Base-by-base conservation (phyloP, 2,329 filamentous ascomycete genomes). In the Cladophialophora psammophila region DNA sequence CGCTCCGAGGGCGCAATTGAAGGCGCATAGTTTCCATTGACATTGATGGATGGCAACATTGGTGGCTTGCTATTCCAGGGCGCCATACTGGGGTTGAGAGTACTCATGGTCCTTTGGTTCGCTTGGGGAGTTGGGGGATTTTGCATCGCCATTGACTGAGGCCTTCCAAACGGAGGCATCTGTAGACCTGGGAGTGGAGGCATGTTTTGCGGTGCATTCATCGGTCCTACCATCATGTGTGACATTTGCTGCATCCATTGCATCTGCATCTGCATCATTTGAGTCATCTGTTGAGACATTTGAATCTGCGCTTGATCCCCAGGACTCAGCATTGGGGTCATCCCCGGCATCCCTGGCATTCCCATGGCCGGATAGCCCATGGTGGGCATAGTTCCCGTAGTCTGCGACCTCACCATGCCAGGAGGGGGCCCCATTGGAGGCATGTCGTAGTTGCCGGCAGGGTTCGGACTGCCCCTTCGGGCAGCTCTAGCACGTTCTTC, bases 1-100 rank as follows among this genome's bases (percentile, higher is more conserved):
- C 95, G 90, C 81, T 98, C 95, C 5, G 93, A 97, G 0, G 95
- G 95, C 2, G 95, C 94, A 72, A 99, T 96, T 0, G 94, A 98
- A 0, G 93, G 89, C 0, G 93, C 87, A 79, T 98, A 98, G 8
- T 86, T 78, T 6, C 70, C 71, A 48, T 64, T 69, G 36, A 64
- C 48, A 35, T 65, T 62, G 68, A 64, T 73, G 71, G 65, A 69
- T 7, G 78, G 74, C 1, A 76, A 65, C 59, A 78, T 75, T 10
- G 77, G 74, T 60, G 79, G 78, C 15, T 77, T 74, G 20, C 76
- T 74, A 60, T 75, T 77, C 70, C 74, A 80, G 67, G 72, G 78
- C 52, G 76, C 78, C 72, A 76, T 78, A 69, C 75, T 88, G 8
- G 90, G 90, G 73, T 92, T 90, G 68, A 95, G 86, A 89, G 95